A percentile compares a stretch with the other conserved stretches of the same genome.
phyloP scores from a whole-genome alignment of 106 monocot genomes.

The Iris macrosiphon region DNA sequence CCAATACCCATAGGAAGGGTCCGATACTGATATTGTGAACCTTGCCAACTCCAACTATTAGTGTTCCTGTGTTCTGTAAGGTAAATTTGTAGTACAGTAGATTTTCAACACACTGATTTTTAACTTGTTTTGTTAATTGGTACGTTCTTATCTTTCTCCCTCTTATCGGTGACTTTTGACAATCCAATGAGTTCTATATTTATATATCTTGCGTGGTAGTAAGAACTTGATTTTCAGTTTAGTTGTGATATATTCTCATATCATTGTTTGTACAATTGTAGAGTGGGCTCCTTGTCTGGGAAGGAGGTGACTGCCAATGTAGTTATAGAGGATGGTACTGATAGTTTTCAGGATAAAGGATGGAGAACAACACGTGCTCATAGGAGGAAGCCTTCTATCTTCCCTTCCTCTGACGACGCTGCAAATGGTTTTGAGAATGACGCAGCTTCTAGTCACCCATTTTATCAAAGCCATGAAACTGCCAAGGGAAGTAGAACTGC shows the following conservation, averaged over 20 bases:
- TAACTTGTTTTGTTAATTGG: too few species aligned
- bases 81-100: too few species aligned
- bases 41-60: too few species aligned
- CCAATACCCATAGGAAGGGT: too few species aligned
- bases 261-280: slow-evolving; percentile 27
- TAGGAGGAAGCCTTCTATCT: neutral
- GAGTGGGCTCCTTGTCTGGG: neutral
- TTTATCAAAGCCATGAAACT: slow-evolving; percentile 28
- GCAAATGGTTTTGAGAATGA: neutral
- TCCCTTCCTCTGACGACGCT: neutral
- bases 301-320: slow-evolving; percentile 13
- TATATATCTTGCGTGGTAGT: too few species aligned
- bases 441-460: slow-evolving; percentile 3
- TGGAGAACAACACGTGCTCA: slow-evolving; percentile 16
- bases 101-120: too few species aligned
- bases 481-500: neutral
- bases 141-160: too few species aligned
- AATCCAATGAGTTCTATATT: slow-evolving; percentile 6
- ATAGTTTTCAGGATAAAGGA: slow-evolving; percentile 6
- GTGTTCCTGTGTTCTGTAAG: too few species aligned
- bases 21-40: too few species aligned
- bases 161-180: slow-evolving; percentile 24
- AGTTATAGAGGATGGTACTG: slow-evolving; percentile 2
- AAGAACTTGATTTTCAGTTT: too few species aligned
- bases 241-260: neutral